Conservation (phyloP, 371 early-diverging fungal species). For the Mortierella sp. region DNA sequence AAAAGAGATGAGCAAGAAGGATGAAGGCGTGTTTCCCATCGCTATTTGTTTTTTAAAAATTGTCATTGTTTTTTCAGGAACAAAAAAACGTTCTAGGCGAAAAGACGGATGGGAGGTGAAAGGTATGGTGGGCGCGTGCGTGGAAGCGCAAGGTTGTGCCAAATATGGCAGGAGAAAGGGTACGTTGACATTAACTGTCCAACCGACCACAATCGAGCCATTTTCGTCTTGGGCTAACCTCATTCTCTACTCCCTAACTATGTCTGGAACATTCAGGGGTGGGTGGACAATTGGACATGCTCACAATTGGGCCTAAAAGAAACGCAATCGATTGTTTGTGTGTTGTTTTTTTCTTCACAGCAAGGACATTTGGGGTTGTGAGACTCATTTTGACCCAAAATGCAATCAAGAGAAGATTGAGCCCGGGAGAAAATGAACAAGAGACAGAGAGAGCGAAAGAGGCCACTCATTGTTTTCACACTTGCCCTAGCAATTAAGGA, state of each 20-base stretch:
- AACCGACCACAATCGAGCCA: not conserved
- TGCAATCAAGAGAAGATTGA: not conserved
- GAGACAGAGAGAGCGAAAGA: not conserved
- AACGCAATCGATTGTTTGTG: too few relatives aligned
- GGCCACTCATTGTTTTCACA: not conserved
- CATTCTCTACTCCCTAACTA: not conserved
- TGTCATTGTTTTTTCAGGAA: not conserved
- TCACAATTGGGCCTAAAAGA: not conserved
- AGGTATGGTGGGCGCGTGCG: not conserved
- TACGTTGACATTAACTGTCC: not conserved
- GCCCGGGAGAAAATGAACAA: not conserved
- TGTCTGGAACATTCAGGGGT: not conserved
- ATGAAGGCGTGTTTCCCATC: not conserved
- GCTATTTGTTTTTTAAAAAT: not conserved
- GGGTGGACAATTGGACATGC: not conserved
- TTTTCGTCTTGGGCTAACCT: not conserved
- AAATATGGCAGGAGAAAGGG: not conserved
- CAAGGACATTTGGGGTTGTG: not conserved
- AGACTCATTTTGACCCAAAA: not conserved
- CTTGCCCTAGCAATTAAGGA: not conserved
- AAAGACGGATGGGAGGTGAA: not conserved
- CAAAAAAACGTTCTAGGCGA: not conserved
- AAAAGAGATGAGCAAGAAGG: not conserved
- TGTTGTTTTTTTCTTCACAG: not conserved
- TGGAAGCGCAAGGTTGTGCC: not conserved